A percentile compares a stretch with the other conserved stretches of the same genome.
Conservation (phyloP, 768 basidiomycete genomes). For the Mrakia blollopis region DNA sequence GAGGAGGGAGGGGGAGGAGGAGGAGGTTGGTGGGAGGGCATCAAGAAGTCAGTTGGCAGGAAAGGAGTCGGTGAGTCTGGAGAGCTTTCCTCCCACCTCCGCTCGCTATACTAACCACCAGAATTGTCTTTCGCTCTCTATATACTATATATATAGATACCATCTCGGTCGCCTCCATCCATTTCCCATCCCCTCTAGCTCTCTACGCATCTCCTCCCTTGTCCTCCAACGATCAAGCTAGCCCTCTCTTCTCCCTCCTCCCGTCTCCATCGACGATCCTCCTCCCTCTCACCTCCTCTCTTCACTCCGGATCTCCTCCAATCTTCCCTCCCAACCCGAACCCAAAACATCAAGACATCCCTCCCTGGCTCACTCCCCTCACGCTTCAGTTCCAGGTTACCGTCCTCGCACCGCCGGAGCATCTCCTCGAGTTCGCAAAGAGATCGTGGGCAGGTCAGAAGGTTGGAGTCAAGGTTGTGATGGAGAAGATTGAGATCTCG, state of each 20-base stretch:
- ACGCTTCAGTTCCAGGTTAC: conserved; percentile 34
- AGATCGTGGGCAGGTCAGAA: conserved; percentile 37
- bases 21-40: conserved; percentile 35
- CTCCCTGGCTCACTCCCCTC: conserved; percentile 38
- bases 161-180: not conserved
- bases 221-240: not conserved
- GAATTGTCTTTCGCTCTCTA: not conserved
- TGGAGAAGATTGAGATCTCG: conserved; percentile 34
- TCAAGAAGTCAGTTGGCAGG: conserved; percentile 40
- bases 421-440: conserved; percentile 38
- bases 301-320: conserved; percentile 14
- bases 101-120: too few relatives aligned
- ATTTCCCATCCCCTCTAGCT: not conserved
- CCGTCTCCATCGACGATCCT: conserved; percentile 1
- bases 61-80: not conserved
- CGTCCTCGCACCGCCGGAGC: conserved; percentile 36
- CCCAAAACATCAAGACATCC: not conserved
- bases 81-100: not conserved
- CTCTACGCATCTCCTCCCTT: not conserved
- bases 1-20: conserved; percentile 21
- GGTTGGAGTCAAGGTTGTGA: conserved; percentile 33
- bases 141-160: not conserved
- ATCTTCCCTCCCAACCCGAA: conserved; percentile 24
- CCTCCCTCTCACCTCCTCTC: conserved; percentile 29
- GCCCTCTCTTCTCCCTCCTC: conserved; percentile 3